These are phyloP conservation scores for Phaeotremella skinneri DNA, from an alignment of 768 basidiomycete genomes.

Conservation along the genomic window DNA sequence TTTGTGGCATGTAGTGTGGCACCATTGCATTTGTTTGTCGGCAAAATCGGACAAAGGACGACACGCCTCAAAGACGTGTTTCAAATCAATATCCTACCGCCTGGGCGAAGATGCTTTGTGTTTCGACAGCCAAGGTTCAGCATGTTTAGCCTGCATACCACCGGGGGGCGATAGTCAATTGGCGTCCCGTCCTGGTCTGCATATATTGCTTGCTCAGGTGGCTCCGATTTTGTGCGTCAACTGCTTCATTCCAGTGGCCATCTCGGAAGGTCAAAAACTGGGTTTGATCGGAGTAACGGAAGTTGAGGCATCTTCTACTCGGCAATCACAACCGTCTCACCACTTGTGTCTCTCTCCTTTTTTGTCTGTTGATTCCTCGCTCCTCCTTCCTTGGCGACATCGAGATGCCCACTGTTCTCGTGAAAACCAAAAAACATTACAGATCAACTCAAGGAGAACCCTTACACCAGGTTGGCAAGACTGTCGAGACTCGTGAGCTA, in stretches of 20 bases:
- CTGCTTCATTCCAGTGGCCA: too few relatives aligned
- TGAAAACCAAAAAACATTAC: constrained; percentile 21
- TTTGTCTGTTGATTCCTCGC: background rate
- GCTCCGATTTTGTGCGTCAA: too few relatives aligned
- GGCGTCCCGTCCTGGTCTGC: too few relatives aligned
- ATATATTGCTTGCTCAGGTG: too few relatives aligned
- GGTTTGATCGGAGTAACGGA: too few relatives aligned
- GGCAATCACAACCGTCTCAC: background rate
- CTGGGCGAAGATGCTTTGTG: background rate
- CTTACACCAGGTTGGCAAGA: constrained; percentile 20
- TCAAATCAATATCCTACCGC: background rate
- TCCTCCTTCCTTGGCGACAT: background rate
- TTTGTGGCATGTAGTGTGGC: background rate
- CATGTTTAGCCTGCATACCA: too few relatives aligned
- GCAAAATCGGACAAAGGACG: background rate
- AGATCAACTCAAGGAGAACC: constrained; percentile 15
- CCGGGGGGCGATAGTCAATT: too few relatives aligned
- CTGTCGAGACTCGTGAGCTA: constrained; percentile 13
- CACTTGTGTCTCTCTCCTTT: background rate
- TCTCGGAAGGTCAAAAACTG: too few relatives aligned
- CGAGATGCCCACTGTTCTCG: constrained; percentile 27
- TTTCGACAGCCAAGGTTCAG: too few relatives aligned
- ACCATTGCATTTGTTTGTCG: too few relatives aligned
- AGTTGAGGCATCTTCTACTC: background rate
- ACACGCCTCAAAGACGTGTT: background rate